A percentile compares a stretch with the other conserved stretches of the same genome.
Evolutionary conservation across 192 early-diverging fungal genomes (phyloP).

Genomic region (Gonapodya prolifera): DNA sequence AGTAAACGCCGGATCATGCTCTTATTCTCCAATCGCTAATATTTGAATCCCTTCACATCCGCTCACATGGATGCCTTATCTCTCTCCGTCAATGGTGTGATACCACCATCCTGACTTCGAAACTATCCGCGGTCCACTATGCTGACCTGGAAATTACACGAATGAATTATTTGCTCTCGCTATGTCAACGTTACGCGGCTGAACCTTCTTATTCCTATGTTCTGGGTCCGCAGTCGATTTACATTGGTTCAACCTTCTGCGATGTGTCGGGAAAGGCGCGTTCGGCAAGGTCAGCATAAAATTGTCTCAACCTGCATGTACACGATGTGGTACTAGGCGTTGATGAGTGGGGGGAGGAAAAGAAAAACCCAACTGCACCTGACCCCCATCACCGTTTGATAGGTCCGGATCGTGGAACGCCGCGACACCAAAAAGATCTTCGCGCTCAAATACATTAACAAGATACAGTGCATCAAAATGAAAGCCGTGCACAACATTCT

Average conservation of each 20-base stretch:
- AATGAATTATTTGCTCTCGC: slow-evolving; percentile 7
- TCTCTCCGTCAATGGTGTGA: no score
- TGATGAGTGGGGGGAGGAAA: slow-evolving; percentile 20
- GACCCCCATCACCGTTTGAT: slow-evolving; percentile 32
- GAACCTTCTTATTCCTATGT: neutral
- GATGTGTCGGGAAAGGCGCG: slow-evolving; percentile 55
- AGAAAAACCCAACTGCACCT: slow-evolving; percentile 24
- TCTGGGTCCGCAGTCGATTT: neutral
- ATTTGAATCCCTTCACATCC: no score
- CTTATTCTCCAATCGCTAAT: no score
- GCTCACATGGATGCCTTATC: no score
- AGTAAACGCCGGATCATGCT: no score
- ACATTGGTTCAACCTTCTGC: slow-evolving; percentile 33
- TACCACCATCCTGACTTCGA: slow-evolving; percentile 14
- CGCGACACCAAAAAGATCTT: slow-evolving; percentile 60
- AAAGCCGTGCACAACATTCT: slow-evolving; percentile 73
- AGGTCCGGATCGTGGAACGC: slow-evolving; percentile 78
- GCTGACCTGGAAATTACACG: slow-evolving; percentile 12
- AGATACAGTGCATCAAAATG: slow-evolving; percentile 75
- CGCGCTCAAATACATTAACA: slow-evolving; percentile 97
- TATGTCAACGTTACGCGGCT: neutral
- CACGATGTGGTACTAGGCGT: neutral
- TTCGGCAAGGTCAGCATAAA: slow-evolving; percentile 53
- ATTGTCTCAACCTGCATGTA: neutral
- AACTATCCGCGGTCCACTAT: slow-evolving; percentile 13